Conservation (phyloP, 306 rosid genomes). For the Inga leiocalycina region DNA sequence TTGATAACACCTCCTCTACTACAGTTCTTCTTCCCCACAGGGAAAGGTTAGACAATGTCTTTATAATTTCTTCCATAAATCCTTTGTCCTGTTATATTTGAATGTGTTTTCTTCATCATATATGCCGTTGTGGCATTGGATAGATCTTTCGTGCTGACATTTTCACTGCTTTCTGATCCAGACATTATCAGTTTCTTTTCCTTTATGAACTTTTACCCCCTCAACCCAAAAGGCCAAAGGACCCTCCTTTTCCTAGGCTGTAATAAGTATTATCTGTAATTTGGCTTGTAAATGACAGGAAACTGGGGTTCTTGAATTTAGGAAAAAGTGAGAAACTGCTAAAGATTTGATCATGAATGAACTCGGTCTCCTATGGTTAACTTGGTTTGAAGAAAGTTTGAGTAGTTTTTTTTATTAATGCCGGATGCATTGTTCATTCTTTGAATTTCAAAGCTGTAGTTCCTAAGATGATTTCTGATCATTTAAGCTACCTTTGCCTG, state of each 20-base stretch:
- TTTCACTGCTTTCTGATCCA: not conserved
- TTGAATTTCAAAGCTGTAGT: not conserved
- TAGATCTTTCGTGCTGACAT: not conserved
- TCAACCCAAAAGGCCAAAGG: not conserved
- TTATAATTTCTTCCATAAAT: slow-evolving; percentile 26
- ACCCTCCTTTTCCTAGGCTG: not conserved
- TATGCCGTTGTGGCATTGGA: not conserved
- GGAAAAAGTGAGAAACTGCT: not conserved
- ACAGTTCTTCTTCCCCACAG: slow-evolving; percentile 83
- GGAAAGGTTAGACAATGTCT: slow-evolving; percentile 61
- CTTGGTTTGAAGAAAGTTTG: slow-evolving; percentile 14
- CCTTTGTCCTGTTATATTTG: slow-evolving; percentile 3
- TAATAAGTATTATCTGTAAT: slow-evolving; percentile 13
- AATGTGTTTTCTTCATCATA: not conserved
- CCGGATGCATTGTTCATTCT: slow-evolving; percentile 1
- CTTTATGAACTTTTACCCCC: not conserved
- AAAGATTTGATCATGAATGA: slow-evolving; percentile 15
- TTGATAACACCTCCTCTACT: slow-evolving; percentile 63
- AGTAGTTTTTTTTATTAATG: not conserved
- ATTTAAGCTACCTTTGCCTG: not conserved
- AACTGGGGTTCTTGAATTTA: slow-evolving; percentile 22
- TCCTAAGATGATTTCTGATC: not conserved
- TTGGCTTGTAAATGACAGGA: slow-evolving; percentile 20
- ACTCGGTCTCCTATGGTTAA: not conserved
- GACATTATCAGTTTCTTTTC: not conserved